Percentiles rank a stretch among this genome's conserved stretches.
Evolutionary conservation across 768 basidiomycete genomes (phyloP).

Genomic region (Symmetrospora coprosmae): DNA sequence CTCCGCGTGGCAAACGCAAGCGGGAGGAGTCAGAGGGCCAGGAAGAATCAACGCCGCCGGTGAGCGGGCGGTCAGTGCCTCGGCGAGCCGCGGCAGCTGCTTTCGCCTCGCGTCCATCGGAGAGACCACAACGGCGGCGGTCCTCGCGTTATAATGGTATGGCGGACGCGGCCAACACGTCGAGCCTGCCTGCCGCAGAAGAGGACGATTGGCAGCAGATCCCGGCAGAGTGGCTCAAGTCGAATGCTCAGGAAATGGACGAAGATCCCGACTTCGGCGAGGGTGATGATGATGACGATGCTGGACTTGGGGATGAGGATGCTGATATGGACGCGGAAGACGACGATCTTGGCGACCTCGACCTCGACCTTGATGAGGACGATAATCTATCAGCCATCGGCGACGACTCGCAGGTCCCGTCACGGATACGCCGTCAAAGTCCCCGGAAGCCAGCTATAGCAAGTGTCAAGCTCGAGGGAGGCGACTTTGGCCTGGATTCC

Average conservation of each 20-base stretch:
- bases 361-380: background rate
- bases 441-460: too few species aligned
- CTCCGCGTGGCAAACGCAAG: background rate
- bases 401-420: too few species aligned
- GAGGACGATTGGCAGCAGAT: conserved; percentile 20
- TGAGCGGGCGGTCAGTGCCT: background rate
- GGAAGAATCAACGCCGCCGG: background rate
- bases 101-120: conserved; percentile 53
- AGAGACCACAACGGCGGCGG: too few species aligned
- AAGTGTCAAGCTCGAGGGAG: too few species aligned
- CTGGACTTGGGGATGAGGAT: background rate
- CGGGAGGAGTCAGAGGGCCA: background rate
- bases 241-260: conserved; percentile 5
- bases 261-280: conserved; percentile 19
- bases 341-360: background rate
- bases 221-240: conserved; percentile 15
- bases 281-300: background rate
- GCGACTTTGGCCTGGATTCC: too few species aligned
- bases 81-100: conserved; percentile 40
- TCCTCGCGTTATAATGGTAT: too few species aligned
- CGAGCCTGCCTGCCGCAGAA: conserved; percentile 35
- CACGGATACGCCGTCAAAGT: background rate
- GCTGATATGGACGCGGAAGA: background rate
- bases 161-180: too few species aligned
- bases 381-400: too few species aligned